A percentile compares a stretch with the other conserved stretches of the same genome.
phyloP scores from a whole-genome alignment of 2,329 filamentous ascomycete genomes.

The Alternaria alternata region DNA sequence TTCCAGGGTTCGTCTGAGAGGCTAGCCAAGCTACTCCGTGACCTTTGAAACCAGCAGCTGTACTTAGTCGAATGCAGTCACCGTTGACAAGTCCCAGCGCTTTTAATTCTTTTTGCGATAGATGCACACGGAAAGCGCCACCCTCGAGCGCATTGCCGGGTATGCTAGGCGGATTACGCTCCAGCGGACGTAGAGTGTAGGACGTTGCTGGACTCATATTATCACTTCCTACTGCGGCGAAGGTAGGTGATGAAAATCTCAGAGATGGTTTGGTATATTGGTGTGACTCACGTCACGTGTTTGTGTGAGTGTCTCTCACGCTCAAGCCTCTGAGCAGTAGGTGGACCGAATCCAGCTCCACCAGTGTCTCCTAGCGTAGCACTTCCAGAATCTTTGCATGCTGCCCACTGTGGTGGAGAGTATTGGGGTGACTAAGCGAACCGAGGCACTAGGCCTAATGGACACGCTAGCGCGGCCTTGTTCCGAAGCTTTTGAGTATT shows the following conservation, averaged over 20 bases:
- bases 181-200: conserved; percentile 64
- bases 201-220: conserved; percentile 34
- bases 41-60: conserved; percentile 54
- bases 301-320: neutral
- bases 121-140: conserved; percentile 66
- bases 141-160: conserved; percentile 60
- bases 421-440: conserved; percentile 32
- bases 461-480: conserved; percentile 15
- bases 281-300: conserved; percentile 16
- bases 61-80: conserved; percentile 64
- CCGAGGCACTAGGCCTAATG: conserved; percentile 16
- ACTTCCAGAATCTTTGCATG: neutral
- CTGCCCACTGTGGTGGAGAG: conserved; percentile 17
- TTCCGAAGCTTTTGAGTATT: conserved; percentile 30
- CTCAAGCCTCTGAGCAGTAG: neutral
- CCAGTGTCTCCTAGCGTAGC: conserved; percentile 1
- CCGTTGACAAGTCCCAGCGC: conserved; percentile 64
- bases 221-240: neutral
- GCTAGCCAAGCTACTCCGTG: conserved; percentile 71
- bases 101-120: conserved; percentile 65
- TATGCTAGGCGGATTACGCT: conserved; percentile 56
- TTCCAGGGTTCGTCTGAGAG: conserved; percentile 52
- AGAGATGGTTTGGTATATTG: neutral
- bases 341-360: neutral
- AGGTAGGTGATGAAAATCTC: conserved; percentile 2